Conservation (phyloP, 1,284 basidiomycete genomes). For the Sphaerobolus stellatus region DNA sequence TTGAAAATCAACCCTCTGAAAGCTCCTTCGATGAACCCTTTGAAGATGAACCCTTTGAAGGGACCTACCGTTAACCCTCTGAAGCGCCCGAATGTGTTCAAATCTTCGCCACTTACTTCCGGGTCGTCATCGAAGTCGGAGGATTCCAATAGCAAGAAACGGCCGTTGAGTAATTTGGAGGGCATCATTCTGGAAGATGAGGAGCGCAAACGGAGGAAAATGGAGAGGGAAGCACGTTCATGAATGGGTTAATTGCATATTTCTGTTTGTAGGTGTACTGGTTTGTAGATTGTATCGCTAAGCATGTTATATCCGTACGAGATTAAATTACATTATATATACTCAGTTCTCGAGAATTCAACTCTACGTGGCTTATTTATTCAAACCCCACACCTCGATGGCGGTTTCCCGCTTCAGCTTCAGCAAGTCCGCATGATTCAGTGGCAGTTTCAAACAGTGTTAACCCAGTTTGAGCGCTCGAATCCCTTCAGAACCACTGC, state of each 20-base stretch:
- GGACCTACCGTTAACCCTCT: constrained; percentile 41
- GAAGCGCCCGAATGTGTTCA: constrained; percentile 78
- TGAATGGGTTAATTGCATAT: too few relatives aligned
- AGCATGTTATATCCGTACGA: too few relatives aligned
- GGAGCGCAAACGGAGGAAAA: constrained; percentile 72
- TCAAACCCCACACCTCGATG: constrained; percentile 7
- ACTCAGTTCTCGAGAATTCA: too few relatives aligned
- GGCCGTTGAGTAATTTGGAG: constrained; percentile 78
- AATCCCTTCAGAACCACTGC: too few relatives aligned
- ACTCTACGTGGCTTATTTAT: too few relatives aligned
- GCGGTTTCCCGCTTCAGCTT: constrained; percentile 7
- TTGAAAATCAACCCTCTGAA: constrained; percentile 54
- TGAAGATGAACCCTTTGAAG: constrained; percentile 56
- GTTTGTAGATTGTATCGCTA: too few relatives aligned
- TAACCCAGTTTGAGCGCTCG: too few relatives aligned
- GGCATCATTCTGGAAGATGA: constrained; percentile 83
- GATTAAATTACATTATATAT: too few relatives aligned
- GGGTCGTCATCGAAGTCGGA: neutral
- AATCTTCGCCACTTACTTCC: constrained; percentile 26
- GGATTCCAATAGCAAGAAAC: constrained; percentile 11
- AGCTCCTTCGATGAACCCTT: constrained; percentile 44
- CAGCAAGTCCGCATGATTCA: neutral
- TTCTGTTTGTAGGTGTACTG: too few relatives aligned
- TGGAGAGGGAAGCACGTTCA: constrained; percentile 65
- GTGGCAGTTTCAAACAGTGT: neutral